Evolutionary conservation across 2,329 filamentous ascomycete species (phyloP).

Genomic region (Hymenoscyphus fraxineus): DNA sequence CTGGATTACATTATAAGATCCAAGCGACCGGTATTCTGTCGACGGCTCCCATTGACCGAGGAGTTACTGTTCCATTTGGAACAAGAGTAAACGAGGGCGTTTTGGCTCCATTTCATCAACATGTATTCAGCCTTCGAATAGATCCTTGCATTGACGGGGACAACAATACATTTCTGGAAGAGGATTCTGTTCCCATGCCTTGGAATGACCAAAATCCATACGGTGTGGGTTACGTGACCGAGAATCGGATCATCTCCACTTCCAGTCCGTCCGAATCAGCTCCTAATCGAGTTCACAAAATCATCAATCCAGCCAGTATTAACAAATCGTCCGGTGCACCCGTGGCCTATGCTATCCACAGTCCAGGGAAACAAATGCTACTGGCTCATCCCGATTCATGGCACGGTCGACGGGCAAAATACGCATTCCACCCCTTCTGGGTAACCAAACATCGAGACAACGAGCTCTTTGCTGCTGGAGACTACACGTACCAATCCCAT

Average conservation of each 20-base stretch:
- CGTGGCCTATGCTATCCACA: slow-evolving; percentile 81
- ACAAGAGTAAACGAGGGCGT: slow-evolving; percentile 51
- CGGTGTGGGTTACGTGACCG: slow-evolving; percentile 48
- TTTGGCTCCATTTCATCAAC: slow-evolving; percentile 56
- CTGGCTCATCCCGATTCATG: slow-evolving; percentile 74
- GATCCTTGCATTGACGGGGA: slow-evolving; percentile 55
- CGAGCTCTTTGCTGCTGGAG: slow-evolving; percentile 35
- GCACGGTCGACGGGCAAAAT: slow-evolving; percentile 87
- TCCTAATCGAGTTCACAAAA: slow-evolving; percentile 74
- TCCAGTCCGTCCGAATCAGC: slow-evolving; percentile 43
- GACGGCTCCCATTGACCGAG: slow-evolving; percentile 50
- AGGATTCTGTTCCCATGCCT: slow-evolving; percentile 49
- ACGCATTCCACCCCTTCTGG: slow-evolving; percentile 80
- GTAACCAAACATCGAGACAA: slow-evolving; percentile 73
- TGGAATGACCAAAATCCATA: slow-evolving; percentile 46
- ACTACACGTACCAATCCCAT: slow-evolving; percentile 35
- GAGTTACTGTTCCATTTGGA: slow-evolving; percentile 47
- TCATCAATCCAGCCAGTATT: slow-evolving; percentile 73
- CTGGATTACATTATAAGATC: slow-evolving; percentile 58
- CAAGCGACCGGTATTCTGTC: slow-evolving; percentile 63
- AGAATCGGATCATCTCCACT: slow-evolving; percentile 21
- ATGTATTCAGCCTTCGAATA: slow-evolving; percentile 53
- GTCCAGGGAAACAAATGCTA: slow-evolving; percentile 70
- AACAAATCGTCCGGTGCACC: slow-evolving; percentile 83
- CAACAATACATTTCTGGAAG: slow-evolving; percentile 49